phyloP scores from a whole-genome alignment of 768 basidiomycete species.

The Russula lepida region DNA sequence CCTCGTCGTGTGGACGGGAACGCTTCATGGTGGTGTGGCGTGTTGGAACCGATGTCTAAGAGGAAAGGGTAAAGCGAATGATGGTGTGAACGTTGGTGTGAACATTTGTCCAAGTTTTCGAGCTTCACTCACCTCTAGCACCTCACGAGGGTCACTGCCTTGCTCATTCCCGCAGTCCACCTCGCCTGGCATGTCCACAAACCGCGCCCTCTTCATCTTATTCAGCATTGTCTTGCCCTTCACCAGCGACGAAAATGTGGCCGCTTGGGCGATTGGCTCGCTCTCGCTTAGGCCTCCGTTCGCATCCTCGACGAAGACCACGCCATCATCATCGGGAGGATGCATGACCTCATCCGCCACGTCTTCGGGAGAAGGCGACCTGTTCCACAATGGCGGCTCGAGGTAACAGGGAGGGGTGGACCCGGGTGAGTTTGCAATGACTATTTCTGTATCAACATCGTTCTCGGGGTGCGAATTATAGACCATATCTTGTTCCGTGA shows the following conservation, averaged over 20 bases:
- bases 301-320: background rate
- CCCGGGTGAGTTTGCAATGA: background rate
- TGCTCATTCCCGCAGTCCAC: background rate
- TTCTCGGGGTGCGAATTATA: background rate
- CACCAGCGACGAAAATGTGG: conserved; percentile 2
- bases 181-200: background rate
- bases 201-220: background rate
- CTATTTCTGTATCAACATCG: background rate
- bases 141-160: background rate
- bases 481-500: background rate
- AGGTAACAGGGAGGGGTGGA: background rate
- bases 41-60: too few species aligned
- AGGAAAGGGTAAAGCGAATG: too few species aligned
- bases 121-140: conserved; percentile 1
- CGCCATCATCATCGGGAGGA: background rate
- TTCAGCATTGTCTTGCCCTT: conserved; percentile 9
- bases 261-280: conserved; percentile 4
- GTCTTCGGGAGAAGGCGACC: background rate
- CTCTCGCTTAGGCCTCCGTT: background rate
- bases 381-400: background rate
- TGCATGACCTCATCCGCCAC: background rate
- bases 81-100: background rate
- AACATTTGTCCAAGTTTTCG: background rate
- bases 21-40: too few species aligned
- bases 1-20: too few species aligned